These are phyloP conservation scores for Pisolithus albus DNA, from an alignment of 768 basidiomycete species.

Conservation along the genomic window DNA sequence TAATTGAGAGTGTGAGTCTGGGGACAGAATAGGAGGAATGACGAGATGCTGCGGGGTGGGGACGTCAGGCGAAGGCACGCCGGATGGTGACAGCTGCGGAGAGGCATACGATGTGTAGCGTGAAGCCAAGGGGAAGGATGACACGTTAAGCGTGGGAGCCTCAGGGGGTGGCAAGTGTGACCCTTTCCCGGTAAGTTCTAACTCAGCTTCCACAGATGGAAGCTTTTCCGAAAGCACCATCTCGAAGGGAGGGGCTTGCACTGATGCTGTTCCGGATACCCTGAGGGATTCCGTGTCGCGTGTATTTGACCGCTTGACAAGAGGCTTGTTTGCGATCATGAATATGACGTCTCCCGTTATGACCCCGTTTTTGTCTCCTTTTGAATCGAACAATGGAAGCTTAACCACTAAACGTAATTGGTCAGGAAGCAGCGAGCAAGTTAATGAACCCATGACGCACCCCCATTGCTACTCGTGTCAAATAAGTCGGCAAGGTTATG, in stretches of 20 bases:
- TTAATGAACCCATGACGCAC: conserved; percentile 22
- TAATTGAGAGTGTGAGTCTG: conserved; percentile 21
- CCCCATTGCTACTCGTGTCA: conserved; percentile 20
- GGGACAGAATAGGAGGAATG: neutral
- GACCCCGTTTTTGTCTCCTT: conserved; percentile 21
- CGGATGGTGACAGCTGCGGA: conserved; percentile 9
- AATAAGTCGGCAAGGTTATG: conserved; percentile 18
- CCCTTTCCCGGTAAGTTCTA: conserved; percentile 9
- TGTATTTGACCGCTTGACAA: conserved; percentile 9
- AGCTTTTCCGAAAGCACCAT: conserved; percentile 16
- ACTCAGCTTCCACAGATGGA: conserved; percentile 11
- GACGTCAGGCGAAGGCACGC: conserved; percentile 9
- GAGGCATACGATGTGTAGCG: conserved; percentile 10
- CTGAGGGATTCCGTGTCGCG: conserved; percentile 15
- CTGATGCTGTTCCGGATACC: conserved; percentile 9
- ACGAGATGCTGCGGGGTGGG: conserved; percentile 19
- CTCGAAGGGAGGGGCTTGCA: conserved; percentile 14
- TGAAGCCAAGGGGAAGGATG: conserved; percentile 7
- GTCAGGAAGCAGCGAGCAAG: conserved; percentile 16
- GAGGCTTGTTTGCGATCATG: conserved; percentile 15
- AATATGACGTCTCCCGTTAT: conserved; percentile 23
- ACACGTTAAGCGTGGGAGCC: conserved; percentile 14
- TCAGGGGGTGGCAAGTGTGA: conserved; percentile 17
- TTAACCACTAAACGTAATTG: conserved; percentile 25
- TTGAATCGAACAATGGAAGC: conserved; percentile 28